Evolutionary conservation across 2,329 filamentous ascomycete species (phyloP).

Genomic region (Zopfia rhizophila): DNA sequence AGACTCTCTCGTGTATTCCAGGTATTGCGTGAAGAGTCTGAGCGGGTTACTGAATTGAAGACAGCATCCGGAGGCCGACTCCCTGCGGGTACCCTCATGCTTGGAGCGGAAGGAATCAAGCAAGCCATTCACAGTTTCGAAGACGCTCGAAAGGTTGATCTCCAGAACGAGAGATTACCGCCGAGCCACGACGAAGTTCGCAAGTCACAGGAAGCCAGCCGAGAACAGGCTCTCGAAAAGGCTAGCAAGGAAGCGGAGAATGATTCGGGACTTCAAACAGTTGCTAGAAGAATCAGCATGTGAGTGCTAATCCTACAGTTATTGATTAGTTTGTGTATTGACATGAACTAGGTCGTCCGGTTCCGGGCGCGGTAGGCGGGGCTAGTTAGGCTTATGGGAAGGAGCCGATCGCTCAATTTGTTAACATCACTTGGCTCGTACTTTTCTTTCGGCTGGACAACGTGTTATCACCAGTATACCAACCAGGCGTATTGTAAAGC

Average conservation of each 20-base stretch:
- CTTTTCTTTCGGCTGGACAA: conserved; percentile 34
- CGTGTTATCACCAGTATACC: conserved; percentile 37
- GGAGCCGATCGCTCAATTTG: conserved; percentile 25
- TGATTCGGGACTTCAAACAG: conserved; percentile 84
- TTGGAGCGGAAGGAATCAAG: conserved; percentile 98
- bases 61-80: conserved; percentile 92
- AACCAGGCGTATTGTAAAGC: conserved; percentile 39
- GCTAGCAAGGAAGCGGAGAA: conserved; percentile 91
- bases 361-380: conserved; percentile 47
- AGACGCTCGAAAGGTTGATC: conserved; percentile 93
- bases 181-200: conserved; percentile 92
- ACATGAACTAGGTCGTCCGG: conserved; percentile 52
- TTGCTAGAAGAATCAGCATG: conserved; percentile 96
- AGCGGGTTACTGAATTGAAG: conserved; percentile 97
- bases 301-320: conserved; percentile 63
- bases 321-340: conserved; percentile 13
- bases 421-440: conserved; percentile 20
- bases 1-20: conserved; percentile 98
- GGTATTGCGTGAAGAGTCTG: conserved; percentile 95
- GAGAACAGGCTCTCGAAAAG: conserved; percentile 83
- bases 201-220: conserved; percentile 82
- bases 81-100: conserved; percentile 95
- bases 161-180: conserved; percentile 95
- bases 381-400: conserved; percentile 24
- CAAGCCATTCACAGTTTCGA: conserved; percentile 97